A percentile compares a stretch with the other conserved stretches of the same genome.
Evolutionary conservation across 495 filamentous ascomycete species (phyloP).

Genomic region (Tuber magnatum): DNA sequence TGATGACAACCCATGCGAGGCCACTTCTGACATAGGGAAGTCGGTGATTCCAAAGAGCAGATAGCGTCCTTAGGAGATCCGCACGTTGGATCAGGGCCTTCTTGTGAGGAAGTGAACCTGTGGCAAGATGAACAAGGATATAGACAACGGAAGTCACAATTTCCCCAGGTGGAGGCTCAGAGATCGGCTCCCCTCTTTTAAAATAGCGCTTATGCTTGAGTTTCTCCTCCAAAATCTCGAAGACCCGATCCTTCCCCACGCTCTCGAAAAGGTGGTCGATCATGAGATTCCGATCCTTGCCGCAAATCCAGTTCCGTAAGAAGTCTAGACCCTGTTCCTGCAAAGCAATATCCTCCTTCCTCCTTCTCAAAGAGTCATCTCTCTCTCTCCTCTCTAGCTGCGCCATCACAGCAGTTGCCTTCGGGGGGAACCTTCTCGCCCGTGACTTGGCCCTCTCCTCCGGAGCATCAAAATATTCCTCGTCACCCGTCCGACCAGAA

Average conservation of each 20-base stretch:
- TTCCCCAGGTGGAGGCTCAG: conserved; percentile 54
- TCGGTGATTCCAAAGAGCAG: conserved; percentile 64
- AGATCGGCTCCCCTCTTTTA: conserved; percentile 36
- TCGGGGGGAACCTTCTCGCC: conserved; percentile 27
- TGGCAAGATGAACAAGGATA: conserved; percentile 78
- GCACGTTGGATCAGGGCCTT: conserved; percentile 54
- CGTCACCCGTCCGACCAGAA: conserved; percentile 15
- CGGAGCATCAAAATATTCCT: conserved; percentile 33
- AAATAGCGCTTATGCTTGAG: conserved; percentile 43
- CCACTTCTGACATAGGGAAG: conserved; percentile 62
- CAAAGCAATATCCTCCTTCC: conserved; percentile 71
- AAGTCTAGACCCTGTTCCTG: conserved; percentile 86
- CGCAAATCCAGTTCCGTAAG: conserved; percentile 80
- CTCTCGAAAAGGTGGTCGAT: conserved; percentile 60
- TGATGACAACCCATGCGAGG: conserved; percentile 73
- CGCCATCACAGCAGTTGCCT: conserved; percentile 30
- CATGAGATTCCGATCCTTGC: conserved; percentile 54
- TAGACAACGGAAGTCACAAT: conserved; percentile 67
- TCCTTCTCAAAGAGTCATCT: conserved; percentile 33
- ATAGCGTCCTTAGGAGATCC: conserved; percentile 56
- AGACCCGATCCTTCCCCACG: conserved; percentile 54
- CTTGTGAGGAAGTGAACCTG: conserved; percentile 66
- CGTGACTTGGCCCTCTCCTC: conserved; percentile 29
- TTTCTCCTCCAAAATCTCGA: conserved; percentile 56
- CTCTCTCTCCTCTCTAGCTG: conserved; percentile 30